Evolutionary conservation across 352 stramenopile genomes (phyloP), one percentile per base, ranked within the genome.

Genomic region (Saprolegnia diclina): DNA sequence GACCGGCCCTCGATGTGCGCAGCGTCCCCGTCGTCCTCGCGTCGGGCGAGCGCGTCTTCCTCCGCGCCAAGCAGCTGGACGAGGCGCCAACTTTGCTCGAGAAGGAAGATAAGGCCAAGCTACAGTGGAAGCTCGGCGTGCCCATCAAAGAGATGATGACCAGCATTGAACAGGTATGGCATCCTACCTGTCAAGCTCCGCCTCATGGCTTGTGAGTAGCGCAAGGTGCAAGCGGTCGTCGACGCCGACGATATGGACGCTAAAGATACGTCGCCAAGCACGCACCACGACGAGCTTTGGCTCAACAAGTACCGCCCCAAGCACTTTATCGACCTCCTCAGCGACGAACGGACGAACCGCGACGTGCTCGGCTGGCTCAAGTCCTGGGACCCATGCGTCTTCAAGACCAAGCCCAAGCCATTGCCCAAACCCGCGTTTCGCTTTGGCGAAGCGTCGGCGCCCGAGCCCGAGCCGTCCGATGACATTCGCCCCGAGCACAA

Each of bases 291-390:
- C 18, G 76, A 79, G 46, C 76, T 99, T 24, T 99, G 96, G 97
- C 83, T 99, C 13, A 95, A 99, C 74, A 98, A 98, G 73, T 99
- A 99, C 84, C 91, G 92, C 19, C 97, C 97, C 1, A 77, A 87
- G 40, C 82, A 80, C 46, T 98, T 98, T 67, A 80, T 95, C 16
- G 88, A 99, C 75, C 75, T 99, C 37, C 76, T 99, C 16, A 98
- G 91, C 26, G 92, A 98, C 72, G 96, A 99, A 74, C 80, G 88
- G 16, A 98, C 91, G 26, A 99, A 99, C 76, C 87, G 96, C 19
- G 93, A 99, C 67, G 94, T 99, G 40, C 76, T 99, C 1, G 70
- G 83, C 21, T 97, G 95, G 74, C 79, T 99, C 45, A 96, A 98
- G 75, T 80, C 75, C 35, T 99, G 97, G 97, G 95, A 99, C 76